Evolutionary conservation across 1,284 basidiomycete genomes (phyloP).

Genomic region (Porodaedalea pini): DNA sequence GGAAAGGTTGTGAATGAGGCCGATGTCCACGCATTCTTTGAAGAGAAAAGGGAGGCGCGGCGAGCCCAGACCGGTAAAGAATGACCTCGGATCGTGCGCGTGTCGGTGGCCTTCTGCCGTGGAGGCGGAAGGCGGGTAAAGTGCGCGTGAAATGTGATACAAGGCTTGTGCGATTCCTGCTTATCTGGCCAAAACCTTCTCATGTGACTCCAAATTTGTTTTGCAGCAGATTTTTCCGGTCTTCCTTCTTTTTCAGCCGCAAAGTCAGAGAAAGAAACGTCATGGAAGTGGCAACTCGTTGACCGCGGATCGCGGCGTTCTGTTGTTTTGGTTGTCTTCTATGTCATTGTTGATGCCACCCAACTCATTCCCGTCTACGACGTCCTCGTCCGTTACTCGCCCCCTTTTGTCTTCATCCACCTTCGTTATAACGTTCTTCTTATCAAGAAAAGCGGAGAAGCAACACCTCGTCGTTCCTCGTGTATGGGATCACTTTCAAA

Average conservation of each 20-base stretch:
- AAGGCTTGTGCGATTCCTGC: background rate
- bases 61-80: background rate
- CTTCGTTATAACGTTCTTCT: no score
- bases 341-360: background rate
- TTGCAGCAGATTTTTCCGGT: background rate
- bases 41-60: slow-evolving; percentile 30
- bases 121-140: background rate
- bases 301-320: background rate
- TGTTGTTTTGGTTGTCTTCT: background rate
- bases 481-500: background rate
- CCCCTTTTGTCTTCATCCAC: no score
- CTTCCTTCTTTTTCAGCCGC: background rate
- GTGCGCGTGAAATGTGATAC: slow-evolving; percentile 3
- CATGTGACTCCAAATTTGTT: background rate
- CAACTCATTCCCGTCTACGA: no score
- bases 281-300: background rate
- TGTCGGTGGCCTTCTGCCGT: background rate
- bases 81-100: background rate
- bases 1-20: slow-evolving; percentile 71
- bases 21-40: slow-evolving; percentile 72
- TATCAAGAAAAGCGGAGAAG: background rate
- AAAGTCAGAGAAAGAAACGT: background rate
- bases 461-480: background rate
- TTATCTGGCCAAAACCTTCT: background rate
- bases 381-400: no score